A percentile compares a stretch with the other conserved stretches of the same genome.
phyloP scores from a whole-genome alignment of 164 flowering plant genomes.

The Malania oleifera region DNA sequence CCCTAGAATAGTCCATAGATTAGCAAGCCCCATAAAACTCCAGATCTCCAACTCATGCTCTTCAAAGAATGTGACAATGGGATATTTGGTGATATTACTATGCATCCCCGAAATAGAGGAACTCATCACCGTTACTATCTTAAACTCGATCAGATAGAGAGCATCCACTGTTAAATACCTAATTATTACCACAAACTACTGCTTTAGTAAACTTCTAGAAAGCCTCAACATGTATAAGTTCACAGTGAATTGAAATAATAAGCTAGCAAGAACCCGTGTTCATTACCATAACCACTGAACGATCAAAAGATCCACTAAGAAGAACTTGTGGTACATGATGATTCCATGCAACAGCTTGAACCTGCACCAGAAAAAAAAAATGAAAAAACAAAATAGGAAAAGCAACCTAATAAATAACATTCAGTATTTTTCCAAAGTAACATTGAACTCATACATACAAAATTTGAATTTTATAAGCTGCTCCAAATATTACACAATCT shows the following conservation, averaged over 20 bases:
- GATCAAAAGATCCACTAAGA: constrained; percentile 97
- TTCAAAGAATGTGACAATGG: too few relatives aligned
- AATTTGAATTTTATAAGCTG: too few relatives aligned
- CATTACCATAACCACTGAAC: constrained; percentile 68
- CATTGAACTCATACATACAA: too few relatives aligned
- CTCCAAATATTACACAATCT: too few relatives aligned
- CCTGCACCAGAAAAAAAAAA: constrained; percentile 35
- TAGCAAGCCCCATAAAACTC: too few relatives aligned
- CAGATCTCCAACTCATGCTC: too few relatives aligned
- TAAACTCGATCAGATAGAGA: too few relatives aligned
- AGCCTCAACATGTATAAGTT: background rate
- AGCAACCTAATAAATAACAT: background rate
- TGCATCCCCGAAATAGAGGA: too few relatives aligned
- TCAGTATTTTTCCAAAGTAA: background rate
- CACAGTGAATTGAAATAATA: background rate
- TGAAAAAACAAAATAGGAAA: background rate
- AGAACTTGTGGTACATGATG: constrained; percentile 57
- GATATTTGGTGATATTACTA: too few relatives aligned
- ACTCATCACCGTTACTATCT: too few relatives aligned
- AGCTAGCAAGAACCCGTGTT: background rate
- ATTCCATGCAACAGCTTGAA: constrained; percentile 96
- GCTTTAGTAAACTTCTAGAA: background rate
- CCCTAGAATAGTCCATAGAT: too few relatives aligned
- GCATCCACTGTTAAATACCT: too few relatives aligned
- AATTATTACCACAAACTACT: background rate